Evolutionary conservation across 148 eudicot species (phyloP), one percentile per base, ranked within the genome.

Genomic region (Hydrangea macrophylla): DNA sequence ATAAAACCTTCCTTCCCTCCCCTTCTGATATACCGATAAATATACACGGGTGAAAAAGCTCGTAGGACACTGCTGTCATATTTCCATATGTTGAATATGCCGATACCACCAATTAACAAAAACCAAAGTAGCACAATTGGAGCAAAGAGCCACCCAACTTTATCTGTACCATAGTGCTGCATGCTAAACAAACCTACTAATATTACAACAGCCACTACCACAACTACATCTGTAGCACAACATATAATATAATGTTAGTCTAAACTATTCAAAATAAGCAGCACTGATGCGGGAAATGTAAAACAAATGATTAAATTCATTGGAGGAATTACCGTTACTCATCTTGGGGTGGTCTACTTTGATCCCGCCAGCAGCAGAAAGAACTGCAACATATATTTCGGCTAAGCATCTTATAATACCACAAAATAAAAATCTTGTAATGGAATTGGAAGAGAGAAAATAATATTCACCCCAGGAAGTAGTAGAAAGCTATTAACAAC

Each of bases 111-210:
- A 67, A 94, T 88, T 69, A 90, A 65, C 39, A 94, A 83, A 82
- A 94, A 88, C 98, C 98, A 94, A 26, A 90, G 86, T 65, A 94
- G 76, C 30, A 94, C 97, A 45, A 94, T 73, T 23, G 98, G 98
- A 37, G 98, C 98, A 76, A 94, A 94, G 26, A 94, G 84, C 97
- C 97, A 94, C 60, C 98, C 97, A 62, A 94, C 98, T 81, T 76
- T 94, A 71, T 90, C 98, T 0, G 95, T 89, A 55, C 98, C 98
- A 75, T 85, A 94, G 70, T 88, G 98, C 74, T 94, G 98, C 85
- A 94, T 55, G 76, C 97, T 94, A 74, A 94, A 94, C 71, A 94
- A 80, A 55, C 92, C 95, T n/a, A 94, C 85, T 72, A 94, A 77
- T 60, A 94, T 90, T 54, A 88, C 70, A 32, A 88, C 98, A 58